These are phyloP conservation scores for Auriculariales sp. DNA, from an alignment of 768 basidiomycete genomes.

Conservation along the genomic window DNA sequence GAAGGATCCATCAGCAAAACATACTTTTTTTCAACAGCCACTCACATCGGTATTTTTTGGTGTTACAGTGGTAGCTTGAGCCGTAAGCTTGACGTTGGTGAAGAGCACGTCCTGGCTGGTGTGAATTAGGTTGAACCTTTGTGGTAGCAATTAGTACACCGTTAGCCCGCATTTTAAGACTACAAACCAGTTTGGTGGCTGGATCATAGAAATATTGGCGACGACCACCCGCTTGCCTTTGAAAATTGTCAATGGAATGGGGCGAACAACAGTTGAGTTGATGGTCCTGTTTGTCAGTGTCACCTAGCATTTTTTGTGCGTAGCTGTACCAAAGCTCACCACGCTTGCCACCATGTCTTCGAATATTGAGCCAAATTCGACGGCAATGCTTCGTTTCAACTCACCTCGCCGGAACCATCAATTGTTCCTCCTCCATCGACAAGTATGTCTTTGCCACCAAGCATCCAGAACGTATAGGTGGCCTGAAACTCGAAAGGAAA, in stretches of 20 bases:
- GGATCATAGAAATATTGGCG: neutral
- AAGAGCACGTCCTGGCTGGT: neutral
- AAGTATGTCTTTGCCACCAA: constrained; percentile 32
- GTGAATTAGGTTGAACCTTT: neutral
- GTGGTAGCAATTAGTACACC: neutral
- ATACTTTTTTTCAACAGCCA: too few relatives aligned
- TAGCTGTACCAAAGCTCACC: constrained; percentile 3
- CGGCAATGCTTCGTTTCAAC: neutral
- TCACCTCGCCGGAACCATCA: constrained; percentile 49
- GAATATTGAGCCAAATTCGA: too few relatives aligned
- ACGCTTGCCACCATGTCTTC: neutral
- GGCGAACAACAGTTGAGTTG: constrained; percentile 24
- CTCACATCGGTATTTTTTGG: neutral
- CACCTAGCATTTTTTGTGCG: too few relatives aligned
- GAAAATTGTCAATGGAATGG: constrained; percentile 40
- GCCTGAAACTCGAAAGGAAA: neutral
- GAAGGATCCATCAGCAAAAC: constrained; percentile 33
- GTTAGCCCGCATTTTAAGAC: neutral
- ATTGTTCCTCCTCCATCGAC: constrained; percentile 51
- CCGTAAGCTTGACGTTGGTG: constrained; percentile 19
- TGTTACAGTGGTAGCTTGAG: neutral
- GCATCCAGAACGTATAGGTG: constrained; percentile 27
- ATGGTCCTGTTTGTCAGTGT: neutral
- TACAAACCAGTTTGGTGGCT: neutral
- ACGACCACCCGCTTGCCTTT: constrained; percentile 34